These are phyloP conservation scores for Yamadazyma epiphylla DNA, from an alignment of 1,139 yeast species.

Conservation along the genomic window DNA sequence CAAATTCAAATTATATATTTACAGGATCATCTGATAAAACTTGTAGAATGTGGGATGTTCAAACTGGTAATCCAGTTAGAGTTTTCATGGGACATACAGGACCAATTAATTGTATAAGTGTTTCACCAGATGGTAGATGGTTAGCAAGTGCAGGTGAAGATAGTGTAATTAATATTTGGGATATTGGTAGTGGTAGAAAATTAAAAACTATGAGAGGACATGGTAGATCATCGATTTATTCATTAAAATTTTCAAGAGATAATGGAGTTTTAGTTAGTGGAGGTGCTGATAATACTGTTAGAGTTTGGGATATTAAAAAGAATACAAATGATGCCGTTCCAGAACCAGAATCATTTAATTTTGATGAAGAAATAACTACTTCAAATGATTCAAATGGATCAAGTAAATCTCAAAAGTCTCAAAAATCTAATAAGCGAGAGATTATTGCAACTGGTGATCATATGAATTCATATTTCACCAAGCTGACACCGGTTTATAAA, in stretches of 20 bases:
- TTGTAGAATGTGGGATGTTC: slow-evolving; percentile 97
- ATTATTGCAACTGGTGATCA: slow-evolving; percentile 83
- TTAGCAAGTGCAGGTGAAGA: slow-evolving; percentile 95
- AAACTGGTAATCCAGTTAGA: slow-evolving; percentile 83
- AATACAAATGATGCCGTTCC: slow-evolving; percentile 80
- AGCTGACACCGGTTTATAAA: slow-evolving; percentile 89
- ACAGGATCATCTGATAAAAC: slow-evolving; percentile 96
- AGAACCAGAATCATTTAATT: slow-evolving; percentile 68
- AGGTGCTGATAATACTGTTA: slow-evolving; percentile 87
- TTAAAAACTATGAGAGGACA: slow-evolving; percentile 87
- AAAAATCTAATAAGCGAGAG: slow-evolving; percentile 49
- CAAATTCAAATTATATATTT: slow-evolving; percentile 88
- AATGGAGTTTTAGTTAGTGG: slow-evolving; percentile 89
- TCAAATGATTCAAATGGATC: slow-evolving; percentile 14
- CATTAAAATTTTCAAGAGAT: slow-evolving; percentile 80
- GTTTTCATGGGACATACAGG: slow-evolving; percentile 95
- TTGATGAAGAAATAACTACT: slow-evolving; percentile 14
- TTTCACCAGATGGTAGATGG: slow-evolving; percentile 97
- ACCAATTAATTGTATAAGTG: slow-evolving; percentile 79
- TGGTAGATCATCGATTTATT: slow-evolving; percentile 81
- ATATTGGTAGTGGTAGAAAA: slow-evolving; percentile 85
- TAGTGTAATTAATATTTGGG: slow-evolving; percentile 87
- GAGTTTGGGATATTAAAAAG: slow-evolving; percentile 93
- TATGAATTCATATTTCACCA: slow-evolving; percentile 90
- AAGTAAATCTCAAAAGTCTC: slow-evolving; percentile 7